Base-by-base conservation (phyloP, 495 filamentous ascomycete genomes). In the Emericellopsis terricola region DNA sequence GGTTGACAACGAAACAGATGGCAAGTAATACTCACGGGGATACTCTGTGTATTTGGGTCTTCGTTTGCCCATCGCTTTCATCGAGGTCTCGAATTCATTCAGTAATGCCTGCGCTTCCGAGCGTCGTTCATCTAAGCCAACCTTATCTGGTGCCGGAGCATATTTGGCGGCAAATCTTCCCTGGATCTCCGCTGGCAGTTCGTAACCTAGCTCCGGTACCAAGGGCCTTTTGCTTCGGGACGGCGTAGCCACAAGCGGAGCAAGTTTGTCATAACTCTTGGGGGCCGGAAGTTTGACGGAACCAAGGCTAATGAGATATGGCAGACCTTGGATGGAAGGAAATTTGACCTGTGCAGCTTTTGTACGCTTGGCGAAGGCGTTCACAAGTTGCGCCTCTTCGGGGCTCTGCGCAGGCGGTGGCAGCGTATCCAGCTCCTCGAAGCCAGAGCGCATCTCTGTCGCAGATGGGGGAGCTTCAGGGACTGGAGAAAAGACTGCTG, bases 21-120 rank as follows among this genome's bases (percentile, higher is more conserved):
- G 2, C 10, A 2, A 8, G 7, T 18, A 20, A 2, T 10, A 27
- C 33, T 20, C 27, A 35, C 33, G 33, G 7, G 36, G 36, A 32
- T 38, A 38, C 20, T 38, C 36, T 13, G 36, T 38, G 20, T 38
- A 38, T 15, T 38, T 38, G 1, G 36, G 36, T n/a, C 36, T 14
- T 4, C 36, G 28, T 18, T 32, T 32, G 2, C 36, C 36, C 3
- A 38, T 28, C 9, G 29, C 20, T 7, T 38, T 9, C 29, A 38
- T 32, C 4, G 19, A 30, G 29, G 11, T 13, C 7, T 38, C 36
- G 28, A 10, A 38, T 17, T 38, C 36, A 10, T 32, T 29, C 29
- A 38, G 19, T 3, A 38, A n/a, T 4, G 14, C n/a, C 6, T 16
- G 31, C 14, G 36, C 28, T 18, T 38, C 36, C 13, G 17, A 10